phyloP scores from a whole-genome alignment of 495 filamentous ascomycete species.

The Amorphotheca resinae region DNA sequence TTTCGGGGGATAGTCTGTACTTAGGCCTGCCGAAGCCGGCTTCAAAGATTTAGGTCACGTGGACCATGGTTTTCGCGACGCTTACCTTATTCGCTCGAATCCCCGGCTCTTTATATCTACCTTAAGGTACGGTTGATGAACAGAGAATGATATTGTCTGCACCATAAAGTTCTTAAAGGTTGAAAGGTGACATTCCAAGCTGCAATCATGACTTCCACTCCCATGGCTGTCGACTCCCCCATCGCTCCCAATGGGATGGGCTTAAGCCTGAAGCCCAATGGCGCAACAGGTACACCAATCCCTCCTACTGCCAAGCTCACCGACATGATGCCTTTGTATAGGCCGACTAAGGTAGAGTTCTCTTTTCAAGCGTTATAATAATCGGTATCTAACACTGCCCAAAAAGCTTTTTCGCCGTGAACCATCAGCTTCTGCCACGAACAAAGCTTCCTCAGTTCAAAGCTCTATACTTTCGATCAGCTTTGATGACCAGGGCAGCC shows the following conservation, averaged over 20 bases:
- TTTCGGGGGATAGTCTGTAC: too few species aligned
- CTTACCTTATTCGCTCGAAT: too few species aligned
- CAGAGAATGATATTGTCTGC: too few species aligned
- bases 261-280: constrained; percentile 22
- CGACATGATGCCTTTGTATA: constrained; percentile 33
- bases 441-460: constrained; percentile 12
- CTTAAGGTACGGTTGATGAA: too few species aligned
- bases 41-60: too few species aligned
- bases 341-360: constrained; percentile 37
- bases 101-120: too few species aligned
- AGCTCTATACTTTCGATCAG: constrained; percentile 59
- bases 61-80: too few species aligned
- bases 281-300: constrained; percentile 25
- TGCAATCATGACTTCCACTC: constrained; percentile 31
- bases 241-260: constrained; percentile 11
- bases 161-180: too few species aligned
- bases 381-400: background rate
- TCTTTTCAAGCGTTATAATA: background rate
- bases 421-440: constrained; percentile 3
- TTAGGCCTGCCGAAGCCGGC: too few species aligned
- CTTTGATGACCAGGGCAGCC: constrained; percentile 89
- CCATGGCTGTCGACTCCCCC: constrained; percentile 39
- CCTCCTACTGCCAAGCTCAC: constrained; percentile 30
- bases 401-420: constrained; percentile 8
- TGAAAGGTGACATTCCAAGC: background rate